Percentiles rank a stretch among this genome's conserved stretches.
Evolutionary conservation across 768 basidiomycete genomes (phyloP).

Genomic region (Imleria badia): DNA sequence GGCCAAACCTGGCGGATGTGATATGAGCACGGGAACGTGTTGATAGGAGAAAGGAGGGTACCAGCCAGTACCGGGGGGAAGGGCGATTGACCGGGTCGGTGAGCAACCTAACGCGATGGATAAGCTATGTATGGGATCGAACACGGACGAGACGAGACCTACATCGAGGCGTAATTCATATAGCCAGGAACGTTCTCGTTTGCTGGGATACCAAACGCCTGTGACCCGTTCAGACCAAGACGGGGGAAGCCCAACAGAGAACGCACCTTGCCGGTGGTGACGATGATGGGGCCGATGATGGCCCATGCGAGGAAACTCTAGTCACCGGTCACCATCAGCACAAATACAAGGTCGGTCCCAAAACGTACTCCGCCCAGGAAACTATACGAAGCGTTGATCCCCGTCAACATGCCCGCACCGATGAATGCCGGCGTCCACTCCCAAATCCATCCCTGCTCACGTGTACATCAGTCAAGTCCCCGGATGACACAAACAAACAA

Average conservation of each 20-base stretch:
- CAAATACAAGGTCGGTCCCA: not conserved
- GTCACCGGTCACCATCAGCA: not conserved
- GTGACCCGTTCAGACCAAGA: not conserved
- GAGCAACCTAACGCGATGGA: constrained; percentile 36
- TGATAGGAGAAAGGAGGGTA: not conserved
- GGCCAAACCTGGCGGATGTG: constrained; percentile 20
- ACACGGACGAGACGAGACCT: not conserved
- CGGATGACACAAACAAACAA: not conserved
- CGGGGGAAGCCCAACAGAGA: not conserved
- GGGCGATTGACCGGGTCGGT: constrained; percentile 42
- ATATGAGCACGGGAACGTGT: not conserved
- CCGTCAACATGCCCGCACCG: constrained; percentile 58
- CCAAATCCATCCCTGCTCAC: constrained; percentile 30
- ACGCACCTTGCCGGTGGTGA: constrained; percentile 43
- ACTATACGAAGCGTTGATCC: constrained; percentile 55
- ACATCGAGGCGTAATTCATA: constrained; percentile 26
- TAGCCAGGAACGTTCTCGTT: constrained; percentile 14
- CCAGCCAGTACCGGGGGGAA: constrained; percentile 59
- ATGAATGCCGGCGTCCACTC: constrained; percentile 53
- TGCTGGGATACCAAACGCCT: constrained; percentile 21
- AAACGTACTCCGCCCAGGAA: constrained; percentile 44
- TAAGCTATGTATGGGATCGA: not conserved
- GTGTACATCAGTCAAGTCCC: not conserved
- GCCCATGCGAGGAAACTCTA: constrained; percentile 63
- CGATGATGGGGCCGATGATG: constrained; percentile 55